Base-by-base conservation (phyloP, 2,329 filamentous ascomycete species). In the Coniochaeta ligniaria region DNA sequence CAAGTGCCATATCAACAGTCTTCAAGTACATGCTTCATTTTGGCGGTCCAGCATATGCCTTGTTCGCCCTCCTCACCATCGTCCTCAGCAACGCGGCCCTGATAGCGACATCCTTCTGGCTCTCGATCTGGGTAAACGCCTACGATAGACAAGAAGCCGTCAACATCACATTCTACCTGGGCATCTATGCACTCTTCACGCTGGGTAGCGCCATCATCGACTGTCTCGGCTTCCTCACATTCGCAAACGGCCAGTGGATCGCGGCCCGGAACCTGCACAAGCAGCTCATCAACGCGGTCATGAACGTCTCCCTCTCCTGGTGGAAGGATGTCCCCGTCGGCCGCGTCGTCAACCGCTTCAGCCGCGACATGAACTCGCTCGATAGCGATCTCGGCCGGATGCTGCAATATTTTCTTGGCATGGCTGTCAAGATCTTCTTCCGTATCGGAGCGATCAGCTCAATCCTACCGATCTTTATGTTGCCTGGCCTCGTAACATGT, bases 221-320 rank as follows among this genome's bases (percentile, higher is more conserved):
- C 43, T 78, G 74, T 4, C 56, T 76, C 24, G 73, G 73, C 59
- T 77, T 78, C 56, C 67, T 80, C 56, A 47, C 43, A 33, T 85
- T 82, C 65, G 80, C 82, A 66, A 79, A 78, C 65, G 83, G 83
- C 22, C 78, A 79, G 7, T 85, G 83, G 83, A 72, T 74, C n/a
- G 83, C 83, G 2, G 83, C 82, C 0, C 75, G 76, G 35, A 75
- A 70, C 36, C 75, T 85, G 50, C 83, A 86, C 70, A 74, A 75
- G 16, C 76, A 77, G 58, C 79, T 85, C 58, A 79, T 85, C 52
- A 73, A 72, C 14, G 77, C 80, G 20, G 73, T 85, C 20, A 74
- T 86, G 72, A 73, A 74, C 26, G 83, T 83, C 3, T 79, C 83
- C 1, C 72, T 85, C 11, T 77, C 79, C 4, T 86, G 83, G 83